These are phyloP conservation scores for Picocystis sp. DNA, from an alignment of 163 green algal species.

Conservation along the genomic window DNA sequence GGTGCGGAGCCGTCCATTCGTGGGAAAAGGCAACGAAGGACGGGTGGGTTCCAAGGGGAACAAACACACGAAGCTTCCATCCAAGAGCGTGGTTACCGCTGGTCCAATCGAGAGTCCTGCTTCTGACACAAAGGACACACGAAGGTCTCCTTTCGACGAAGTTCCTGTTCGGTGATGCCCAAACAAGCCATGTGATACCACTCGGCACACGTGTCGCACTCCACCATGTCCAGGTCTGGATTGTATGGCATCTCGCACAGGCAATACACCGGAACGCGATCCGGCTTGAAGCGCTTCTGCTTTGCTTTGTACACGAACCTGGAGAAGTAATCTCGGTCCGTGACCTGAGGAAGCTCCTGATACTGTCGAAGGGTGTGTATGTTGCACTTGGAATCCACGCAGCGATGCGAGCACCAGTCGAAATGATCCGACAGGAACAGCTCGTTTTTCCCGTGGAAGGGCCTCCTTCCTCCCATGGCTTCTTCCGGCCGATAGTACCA, in stretches of 20 bases:
- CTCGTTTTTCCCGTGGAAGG: conserved; percentile 58
- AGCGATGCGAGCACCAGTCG: conserved; percentile 26
- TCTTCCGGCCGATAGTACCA: conserved; percentile 78
- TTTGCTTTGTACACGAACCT: conserved; percentile 44
- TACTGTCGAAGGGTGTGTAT: conserved; percentile 47
- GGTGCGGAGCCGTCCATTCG: too few species aligned
- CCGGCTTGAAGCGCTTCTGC: background rate
- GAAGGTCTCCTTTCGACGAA: background rate
- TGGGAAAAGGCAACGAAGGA: too few species aligned
- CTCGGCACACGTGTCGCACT: conserved; percentile 47
- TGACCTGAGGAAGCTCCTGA: conserved; percentile 17
- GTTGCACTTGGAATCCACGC: conserved; percentile 35
- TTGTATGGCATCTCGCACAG: conserved; percentile 69
- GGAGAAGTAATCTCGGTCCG: conserved; percentile 40
- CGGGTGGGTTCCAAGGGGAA: too few species aligned
- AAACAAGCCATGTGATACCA: conserved; percentile 25
- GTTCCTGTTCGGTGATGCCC: background rate
- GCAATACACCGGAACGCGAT: conserved; percentile 36
- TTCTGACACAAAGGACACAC: too few species aligned
- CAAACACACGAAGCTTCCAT: too few species aligned
- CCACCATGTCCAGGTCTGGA: conserved; percentile 60
- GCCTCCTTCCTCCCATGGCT: conserved; percentile 38
- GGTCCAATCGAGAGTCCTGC: too few species aligned
- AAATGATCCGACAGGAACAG: conserved; percentile 52
- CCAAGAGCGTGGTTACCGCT: too few species aligned